These are phyloP conservation scores for Saccharum hybrid DNA, from an alignment of 202 grass and related monocot genomes.

Conservation along the genomic window DNA sequence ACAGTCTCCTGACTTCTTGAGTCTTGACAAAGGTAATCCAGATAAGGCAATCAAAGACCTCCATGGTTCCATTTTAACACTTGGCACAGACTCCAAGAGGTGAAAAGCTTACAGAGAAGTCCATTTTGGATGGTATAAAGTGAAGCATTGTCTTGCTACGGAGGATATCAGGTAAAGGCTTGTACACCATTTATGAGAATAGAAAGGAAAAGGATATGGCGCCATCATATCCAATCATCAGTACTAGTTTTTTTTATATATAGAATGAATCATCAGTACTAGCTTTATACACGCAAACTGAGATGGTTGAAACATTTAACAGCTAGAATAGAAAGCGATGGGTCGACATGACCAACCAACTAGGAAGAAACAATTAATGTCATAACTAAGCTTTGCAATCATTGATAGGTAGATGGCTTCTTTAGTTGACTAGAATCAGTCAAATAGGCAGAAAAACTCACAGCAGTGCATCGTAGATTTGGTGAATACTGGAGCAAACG, in stretches of 20 bases:
- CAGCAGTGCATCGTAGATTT: constrained; percentile 79
- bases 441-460: constrained; percentile 40
- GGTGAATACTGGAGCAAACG: constrained; percentile 87
- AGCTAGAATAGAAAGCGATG: constrained; percentile 40
- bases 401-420: constrained; percentile 39
- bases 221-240: constrained; percentile 27
- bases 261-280: constrained; percentile 2
- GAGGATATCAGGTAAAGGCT: constrained; percentile 23
- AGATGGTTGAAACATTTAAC: constrained; percentile 27
- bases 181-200: background rate
- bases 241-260: background rate
- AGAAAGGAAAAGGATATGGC: constrained; percentile 7
- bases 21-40: constrained; percentile 7
- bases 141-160: background rate
- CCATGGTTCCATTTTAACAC: constrained; percentile 4
- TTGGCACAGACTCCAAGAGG: constrained; percentile 8
- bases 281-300: constrained; percentile 31
- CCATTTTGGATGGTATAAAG: constrained; percentile 13
- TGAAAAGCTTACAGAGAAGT: background rate
- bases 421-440: constrained; percentile 42
- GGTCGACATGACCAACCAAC: constrained; percentile 29
- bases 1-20: background rate
- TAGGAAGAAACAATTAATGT: constrained; percentile 37
- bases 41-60: constrained; percentile 1
- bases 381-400: constrained; percentile 39